These are phyloP conservation scores for Sporothrix pseudoabietina DNA, from an alignment of 2,329 filamentous ascomycete species.

Conservation along the genomic window DNA sequence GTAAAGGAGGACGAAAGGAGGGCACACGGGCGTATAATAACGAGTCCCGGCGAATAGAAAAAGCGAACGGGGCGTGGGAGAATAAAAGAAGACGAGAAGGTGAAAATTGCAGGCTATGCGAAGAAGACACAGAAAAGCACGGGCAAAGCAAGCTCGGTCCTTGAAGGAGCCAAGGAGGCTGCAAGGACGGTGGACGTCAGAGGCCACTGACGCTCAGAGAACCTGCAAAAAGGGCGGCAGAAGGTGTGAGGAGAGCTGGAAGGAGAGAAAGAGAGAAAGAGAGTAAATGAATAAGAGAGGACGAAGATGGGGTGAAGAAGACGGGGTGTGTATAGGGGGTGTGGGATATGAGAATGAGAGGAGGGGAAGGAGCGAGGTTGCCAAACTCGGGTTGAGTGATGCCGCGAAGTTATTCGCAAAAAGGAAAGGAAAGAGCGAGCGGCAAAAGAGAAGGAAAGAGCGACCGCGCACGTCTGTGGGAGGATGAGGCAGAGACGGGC, in stretches of 20 bases:
- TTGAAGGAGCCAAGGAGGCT: constrained; percentile 19
- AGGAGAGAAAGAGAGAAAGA: background rate
- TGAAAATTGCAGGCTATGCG: background rate
- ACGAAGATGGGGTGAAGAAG: constrained; percentile 17
- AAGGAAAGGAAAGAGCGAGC: constrained; percentile 7
- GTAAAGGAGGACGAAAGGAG: background rate
- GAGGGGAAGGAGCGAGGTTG: background rate
- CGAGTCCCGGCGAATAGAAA: constrained; percentile 1
- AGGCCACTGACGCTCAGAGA: background rate
- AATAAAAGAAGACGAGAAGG: background rate
- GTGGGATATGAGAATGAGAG: constrained; percentile 1
- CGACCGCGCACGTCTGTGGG: background rate
- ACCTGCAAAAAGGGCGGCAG: background rate
- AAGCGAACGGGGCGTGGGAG: constrained; percentile 20
- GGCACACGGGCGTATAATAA: background rate
- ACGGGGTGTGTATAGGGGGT: constrained; percentile 22
- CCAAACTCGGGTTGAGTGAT: constrained; percentile 29
- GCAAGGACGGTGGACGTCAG: background rate
- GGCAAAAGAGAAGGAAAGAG: constrained; percentile 7
- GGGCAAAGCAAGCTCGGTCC: background rate
- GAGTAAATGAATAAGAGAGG: background rate
- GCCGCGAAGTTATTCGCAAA: constrained; percentile 30
- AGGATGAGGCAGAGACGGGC: background rate
- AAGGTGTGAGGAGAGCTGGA: background rate
- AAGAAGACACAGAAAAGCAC: background rate